A percentile compares a stretch with the other conserved stretches of the same genome.
Conservation (phyloP, 2,329 filamentous ascomycete genomes). For the Nemania serpens region DNA sequence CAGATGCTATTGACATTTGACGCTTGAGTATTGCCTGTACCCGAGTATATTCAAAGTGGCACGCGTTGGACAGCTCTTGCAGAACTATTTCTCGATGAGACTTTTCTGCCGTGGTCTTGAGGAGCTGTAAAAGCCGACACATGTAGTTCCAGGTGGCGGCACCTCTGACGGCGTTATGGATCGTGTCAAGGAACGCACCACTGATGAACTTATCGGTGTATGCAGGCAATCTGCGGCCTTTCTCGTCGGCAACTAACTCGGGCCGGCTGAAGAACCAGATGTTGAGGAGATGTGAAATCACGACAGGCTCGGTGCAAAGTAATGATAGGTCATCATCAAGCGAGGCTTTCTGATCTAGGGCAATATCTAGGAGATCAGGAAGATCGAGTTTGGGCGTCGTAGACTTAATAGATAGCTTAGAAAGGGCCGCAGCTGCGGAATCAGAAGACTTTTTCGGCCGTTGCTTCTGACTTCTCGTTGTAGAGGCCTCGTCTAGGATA, state of each 20-base stretch:
- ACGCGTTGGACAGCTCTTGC: slow-evolving; percentile 53
- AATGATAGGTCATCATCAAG: slow-evolving; percentile 45
- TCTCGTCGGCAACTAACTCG: slow-evolving; percentile 52
- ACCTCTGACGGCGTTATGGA: slow-evolving; percentile 44
- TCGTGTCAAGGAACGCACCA: slow-evolving; percentile 47
- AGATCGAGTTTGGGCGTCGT: slow-evolving; percentile 39
- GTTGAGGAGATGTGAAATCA: slow-evolving; percentile 44
- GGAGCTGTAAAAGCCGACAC: slow-evolving; percentile 42
- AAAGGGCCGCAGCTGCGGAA: slow-evolving; percentile 38
- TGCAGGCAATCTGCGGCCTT: slow-evolving; percentile 45
- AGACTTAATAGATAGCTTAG: slow-evolving; percentile 41
- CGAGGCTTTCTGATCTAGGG: slow-evolving; percentile 42
- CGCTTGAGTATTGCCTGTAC: slow-evolving; percentile 48
- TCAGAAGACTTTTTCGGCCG: slow-evolving; percentile 40
- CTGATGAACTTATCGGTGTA: slow-evolving; percentile 50
- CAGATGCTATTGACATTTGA: slow-evolving; percentile 43
- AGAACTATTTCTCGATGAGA: slow-evolving; percentile 43
- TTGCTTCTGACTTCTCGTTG: slow-evolving; percentile 33
- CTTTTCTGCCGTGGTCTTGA: slow-evolving; percentile 39
- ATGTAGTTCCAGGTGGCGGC: slow-evolving; percentile 50
- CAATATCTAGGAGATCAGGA: slow-evolving; percentile 39
- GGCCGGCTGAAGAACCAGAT: slow-evolving; percentile 46
- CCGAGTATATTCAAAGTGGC: slow-evolving; percentile 49
- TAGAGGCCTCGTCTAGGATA: slow-evolving; percentile 47
- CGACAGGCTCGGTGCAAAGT: slow-evolving; percentile 40